Evolutionary conservation across 176 grass and related monocot species (phyloP).

Genomic region (Tillandsia fasciculata): DNA sequence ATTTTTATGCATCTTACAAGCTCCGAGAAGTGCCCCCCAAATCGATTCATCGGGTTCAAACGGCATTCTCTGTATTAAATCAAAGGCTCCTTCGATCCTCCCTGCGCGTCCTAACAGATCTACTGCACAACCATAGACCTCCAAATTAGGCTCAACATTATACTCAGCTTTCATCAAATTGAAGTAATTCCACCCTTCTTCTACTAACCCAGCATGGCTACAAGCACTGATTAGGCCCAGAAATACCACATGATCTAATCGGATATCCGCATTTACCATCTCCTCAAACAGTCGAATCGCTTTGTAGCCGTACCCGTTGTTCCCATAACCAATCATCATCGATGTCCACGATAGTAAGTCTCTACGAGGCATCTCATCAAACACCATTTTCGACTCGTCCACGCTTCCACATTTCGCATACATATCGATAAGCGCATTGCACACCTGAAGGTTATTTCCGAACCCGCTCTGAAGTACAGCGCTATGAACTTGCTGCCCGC

Average conservation of each 20-base stretch:
- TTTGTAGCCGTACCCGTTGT: conserved; percentile 31
- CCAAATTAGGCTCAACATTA: conserved; percentile 37
- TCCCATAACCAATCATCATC: conserved; percentile 48
- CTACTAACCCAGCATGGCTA: conserved; percentile 48
- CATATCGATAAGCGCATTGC: conserved; percentile 47
- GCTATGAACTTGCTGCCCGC: conserved; percentile 43
- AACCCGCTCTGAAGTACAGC: conserved; percentile 31
- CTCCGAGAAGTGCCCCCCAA: conserved; percentile 47
- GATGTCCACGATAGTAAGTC: conserved; percentile 49
- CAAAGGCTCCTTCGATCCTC: conserved; percentile 32
- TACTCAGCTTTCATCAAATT: conserved; percentile 37
- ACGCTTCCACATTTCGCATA: conserved; percentile 52
- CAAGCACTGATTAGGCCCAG: conserved; percentile 42
- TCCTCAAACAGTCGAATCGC: conserved; percentile 36
- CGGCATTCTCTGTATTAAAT: conserved; percentile 32
- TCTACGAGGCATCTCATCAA: conserved; percentile 27
- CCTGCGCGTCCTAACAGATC: conserved; percentile 46
- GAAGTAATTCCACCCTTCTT: conserved; percentile 48
- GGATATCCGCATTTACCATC: conserved; percentile 27
- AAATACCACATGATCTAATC: conserved; percentile 41
- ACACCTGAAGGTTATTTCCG: conserved; percentile 26
- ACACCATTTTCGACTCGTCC: conserved; percentile 31
- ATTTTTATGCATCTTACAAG: conserved; percentile 51
- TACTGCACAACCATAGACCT: conserved; percentile 36
- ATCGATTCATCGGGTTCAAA: conserved; percentile 50